Evolutionary conservation across 345 rosid genomes (phyloP), one percentile per base, ranked within the genome.

Genomic region (Passiflora organensis): DNA sequence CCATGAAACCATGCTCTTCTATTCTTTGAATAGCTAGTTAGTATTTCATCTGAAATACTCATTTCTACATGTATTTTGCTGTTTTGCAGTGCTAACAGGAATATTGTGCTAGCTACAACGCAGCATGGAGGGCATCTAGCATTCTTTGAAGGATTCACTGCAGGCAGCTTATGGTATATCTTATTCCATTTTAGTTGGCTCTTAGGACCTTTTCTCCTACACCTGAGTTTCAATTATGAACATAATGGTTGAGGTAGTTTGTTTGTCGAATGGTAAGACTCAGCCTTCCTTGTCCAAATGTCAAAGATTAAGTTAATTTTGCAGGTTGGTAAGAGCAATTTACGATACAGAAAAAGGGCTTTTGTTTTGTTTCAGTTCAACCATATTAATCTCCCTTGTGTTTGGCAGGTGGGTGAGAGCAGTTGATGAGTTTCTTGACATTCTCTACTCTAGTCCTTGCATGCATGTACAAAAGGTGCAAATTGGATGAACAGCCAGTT

Each of bases 91-190:
- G 80, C 78, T 58, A 91, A 91, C 62, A 77, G 79, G 74, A 85
- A 87, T 58, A 72, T 87, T 28, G 89, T 87, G 56, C 67, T 87
- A 74, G 93, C 83, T 63, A 80, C 95, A 43, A 34, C 81, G 50
- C 64, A 62, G 53, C 91, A 85, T 53, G 97, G 97, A 15, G 97
- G 96, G 66, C 97, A 91, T 73, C 75, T 91, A 17, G 97, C 91
- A 1, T 83, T 83, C 67, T 91, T 91, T 46, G 97, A 91, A 76
- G 96, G 93, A 61, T 73, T 85, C 48, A 63, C 82, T 13, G 97
- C 56, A 56, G 52, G 84, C 28, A 55, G 83, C 63, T 72, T 80
- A 37, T 87, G 96, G 96, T 82, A 80, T 55, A 63, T 59, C 48
- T 11, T 32, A 37, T 41, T 56, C 20, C 55, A 10, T 51, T 12